Percentiles rank a stretch among this genome's conserved stretches.
These are phyloP conservation scores for Pontederia paniculata DNA, from an alignment of 176 grass and related monocot genomes.

Conservation along the genomic window DNA sequence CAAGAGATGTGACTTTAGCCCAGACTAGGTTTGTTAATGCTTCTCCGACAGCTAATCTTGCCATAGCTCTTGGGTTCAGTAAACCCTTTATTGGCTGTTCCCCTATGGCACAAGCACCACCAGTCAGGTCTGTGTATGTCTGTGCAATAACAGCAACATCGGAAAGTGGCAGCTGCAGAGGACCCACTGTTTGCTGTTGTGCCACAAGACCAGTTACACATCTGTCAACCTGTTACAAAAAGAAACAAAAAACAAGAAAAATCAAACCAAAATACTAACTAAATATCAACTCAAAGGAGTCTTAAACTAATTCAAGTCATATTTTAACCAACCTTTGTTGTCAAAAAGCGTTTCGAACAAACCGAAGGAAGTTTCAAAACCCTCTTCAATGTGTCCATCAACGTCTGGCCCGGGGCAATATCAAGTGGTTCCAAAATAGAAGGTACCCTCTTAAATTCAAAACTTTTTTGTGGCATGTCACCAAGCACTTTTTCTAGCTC, in stretches of 20 bases:
- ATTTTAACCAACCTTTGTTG: conserved; percentile 87
- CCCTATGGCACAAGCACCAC: conserved; percentile 77
- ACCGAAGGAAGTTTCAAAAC: conserved; percentile 65
- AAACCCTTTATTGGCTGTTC: conserved; percentile 82
- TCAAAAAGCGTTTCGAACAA: conserved; percentile 89
- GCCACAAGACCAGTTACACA: conserved; percentile 92
- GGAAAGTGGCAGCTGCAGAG: conserved; percentile 73
- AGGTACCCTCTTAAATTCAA: conserved; percentile 48
- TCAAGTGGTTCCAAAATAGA: conserved; percentile 45
- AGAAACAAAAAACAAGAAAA: no score
- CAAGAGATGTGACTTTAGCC: conserved; percentile 68
- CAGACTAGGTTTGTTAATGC: conserved; percentile 91
- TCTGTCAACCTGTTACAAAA: no score
- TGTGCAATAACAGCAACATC: conserved; percentile 88
- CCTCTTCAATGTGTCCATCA: conserved; percentile 67
- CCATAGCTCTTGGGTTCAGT: conserved; percentile 71
- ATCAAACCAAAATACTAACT: no score
- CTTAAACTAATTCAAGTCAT: no score
- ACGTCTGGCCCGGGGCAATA: conserved; percentile 53
- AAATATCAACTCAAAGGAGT: no score
- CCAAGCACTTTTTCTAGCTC: conserved; percentile 87
- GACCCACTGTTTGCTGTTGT: conserved; percentile 71
- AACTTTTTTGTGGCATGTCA: conserved; percentile 92
- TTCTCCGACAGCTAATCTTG: conserved; percentile 71
- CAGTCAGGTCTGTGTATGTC: conserved; percentile 61